Base-by-base conservation (phyloP, 75 land plant genomes). In the Pinus albicaulis region DNA sequence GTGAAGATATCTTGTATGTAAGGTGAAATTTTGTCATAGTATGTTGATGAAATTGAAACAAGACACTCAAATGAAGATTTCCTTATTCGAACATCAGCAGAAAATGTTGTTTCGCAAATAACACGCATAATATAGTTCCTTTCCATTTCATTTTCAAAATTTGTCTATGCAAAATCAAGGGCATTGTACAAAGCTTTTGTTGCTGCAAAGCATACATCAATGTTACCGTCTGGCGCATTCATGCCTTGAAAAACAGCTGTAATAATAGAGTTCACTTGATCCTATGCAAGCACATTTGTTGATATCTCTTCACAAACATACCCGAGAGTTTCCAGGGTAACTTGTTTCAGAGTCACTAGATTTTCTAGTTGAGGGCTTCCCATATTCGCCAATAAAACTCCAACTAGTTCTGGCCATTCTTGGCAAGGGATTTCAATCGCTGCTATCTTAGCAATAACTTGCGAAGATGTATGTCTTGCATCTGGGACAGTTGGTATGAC, bases 241-340 rank as follows among this genome's bases (percentile, higher is more conserved):
- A 92, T 92, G 25, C 93, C 93, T 78, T 88, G 90, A 3, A 90
- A 93, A 41, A 92, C 93, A 65, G 93, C 95, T 66, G 93, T 92
- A 34, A 92, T 90, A 74, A 92, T 85, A 63, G 93, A 74, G 59
- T 92, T 90, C 53, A 92, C 93, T 75, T 92, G 91, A 20, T 88
- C 87, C 57, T 92, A 93, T 25, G 82, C 91, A 58, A 92, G 79
- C 57, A 91, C 93, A 55, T 84, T 70, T 4, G 92, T 76, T 17
- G 90, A 84, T 55, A 92, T 80, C 74, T 92, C 95, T 83, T 92
- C 95, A 76, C 95, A 92, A 4, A 92, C 89, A 78, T 90, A 92
- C 12, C 95, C 95, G 38, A 92, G 84, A 12, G 95, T 81, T 57
- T 92, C 93, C 13, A 92, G 73, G 20, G 95, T 92, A 38, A 90